A percentile compares a stretch with the other conserved stretches of the same genome.
Conservation (phyloP, 805 yeast genomes). For the Metschnikowia aberdeeniae region DNA sequence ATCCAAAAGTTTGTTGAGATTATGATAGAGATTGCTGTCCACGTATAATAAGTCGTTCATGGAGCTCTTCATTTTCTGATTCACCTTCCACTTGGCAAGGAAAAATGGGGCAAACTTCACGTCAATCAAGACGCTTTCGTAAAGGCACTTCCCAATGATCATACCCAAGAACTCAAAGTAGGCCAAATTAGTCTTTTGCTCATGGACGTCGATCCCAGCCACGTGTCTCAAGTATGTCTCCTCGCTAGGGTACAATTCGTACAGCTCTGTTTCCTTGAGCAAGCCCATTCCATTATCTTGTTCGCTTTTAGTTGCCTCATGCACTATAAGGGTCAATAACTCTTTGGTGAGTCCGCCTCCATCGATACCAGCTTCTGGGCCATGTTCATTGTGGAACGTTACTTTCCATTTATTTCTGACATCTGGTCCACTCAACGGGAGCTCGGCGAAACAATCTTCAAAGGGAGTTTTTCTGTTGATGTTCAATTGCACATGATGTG, state of each 20-base stretch:
- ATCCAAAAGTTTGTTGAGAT: constrained; percentile 56
- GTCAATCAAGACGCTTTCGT: constrained; percentile 77
- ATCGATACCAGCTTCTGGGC: constrained; percentile 89
- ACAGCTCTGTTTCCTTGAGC: constrained; percentile 42
- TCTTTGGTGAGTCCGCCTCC: constrained; percentile 98
- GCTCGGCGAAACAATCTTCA: constrained; percentile 67
- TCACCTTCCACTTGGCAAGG: constrained; percentile 57
- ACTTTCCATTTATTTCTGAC: constrained; percentile 63
- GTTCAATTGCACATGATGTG: constrained; percentile 39
- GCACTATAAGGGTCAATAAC: constrained; percentile 67
- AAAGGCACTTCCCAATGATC: constrained; percentile 83
- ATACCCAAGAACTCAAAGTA: constrained; percentile 67
- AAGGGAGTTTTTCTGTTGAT: constrained; percentile 68
- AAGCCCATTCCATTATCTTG: constrained; percentile 20
- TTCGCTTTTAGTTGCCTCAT: constrained; percentile 56
- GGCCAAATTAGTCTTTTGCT: constrained; percentile 23
- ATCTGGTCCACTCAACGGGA: constrained; percentile 46
- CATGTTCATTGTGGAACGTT: constrained; percentile 60
- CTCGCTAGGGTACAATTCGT: constrained; percentile 75
- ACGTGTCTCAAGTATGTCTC: constrained; percentile 37
- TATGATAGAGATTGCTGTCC: constrained; percentile 64
- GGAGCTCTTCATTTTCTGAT: constrained; percentile 47
- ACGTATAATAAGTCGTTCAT: constrained; percentile 75
- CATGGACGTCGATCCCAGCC: constrained; percentile 28
- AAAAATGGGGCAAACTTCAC: constrained; percentile 84